phyloP scores from a whole-genome alignment of 805 yeast genomes.

The Vanderwaltozyma verrucispora region DNA sequence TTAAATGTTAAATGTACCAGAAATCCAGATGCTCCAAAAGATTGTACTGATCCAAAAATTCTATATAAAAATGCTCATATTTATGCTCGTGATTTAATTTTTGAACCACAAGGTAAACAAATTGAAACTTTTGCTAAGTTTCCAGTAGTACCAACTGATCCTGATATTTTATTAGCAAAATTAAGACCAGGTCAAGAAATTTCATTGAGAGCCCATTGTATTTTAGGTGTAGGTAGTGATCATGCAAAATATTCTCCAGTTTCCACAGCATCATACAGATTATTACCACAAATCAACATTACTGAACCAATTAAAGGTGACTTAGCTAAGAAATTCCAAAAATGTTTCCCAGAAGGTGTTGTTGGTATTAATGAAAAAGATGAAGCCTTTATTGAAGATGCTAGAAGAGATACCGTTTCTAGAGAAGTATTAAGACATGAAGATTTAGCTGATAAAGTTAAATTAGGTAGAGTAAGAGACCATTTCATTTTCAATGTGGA shows the following conservation, averaged over 20 bases:
- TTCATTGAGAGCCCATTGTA: constrained; percentile 78
- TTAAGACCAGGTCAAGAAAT: constrained; percentile 97
- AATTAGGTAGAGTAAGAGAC: constrained; percentile 82
- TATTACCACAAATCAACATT: constrained; percentile 80
- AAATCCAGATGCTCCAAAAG: constrained; percentile 73
- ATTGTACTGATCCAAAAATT: constrained; percentile 70
- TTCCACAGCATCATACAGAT: constrained; percentile 89
- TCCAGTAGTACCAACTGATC: constrained; percentile 73
- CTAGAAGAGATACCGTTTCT: constrained; percentile 93
- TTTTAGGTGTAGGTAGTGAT: constrained; percentile 85
- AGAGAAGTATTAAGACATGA: constrained; percentile 92
- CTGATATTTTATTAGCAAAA: constrained; percentile 83
- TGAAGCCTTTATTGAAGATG: constrained; percentile 74
- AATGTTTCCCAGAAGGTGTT: constrained; percentile 91
- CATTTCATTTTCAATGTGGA: constrained; percentile 94
- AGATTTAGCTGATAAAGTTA: constrained; percentile 82
- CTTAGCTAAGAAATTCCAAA: constrained; percentile 67
- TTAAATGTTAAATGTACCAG: constrained; percentile 76
- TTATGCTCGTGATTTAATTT: constrained; percentile 81
- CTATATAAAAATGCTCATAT: constrained; percentile 76
- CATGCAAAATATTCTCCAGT: constrained; percentile 98
- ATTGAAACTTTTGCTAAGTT: constrained; percentile 51
- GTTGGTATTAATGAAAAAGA: constrained; percentile 58
- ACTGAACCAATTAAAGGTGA: constrained; percentile 63
- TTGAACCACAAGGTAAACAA: constrained; percentile 89